Evolutionary conservation across 225 moss, liverwort and hornwort genomes (phyloP).

Genomic region (Neckera pumila): DNA sequence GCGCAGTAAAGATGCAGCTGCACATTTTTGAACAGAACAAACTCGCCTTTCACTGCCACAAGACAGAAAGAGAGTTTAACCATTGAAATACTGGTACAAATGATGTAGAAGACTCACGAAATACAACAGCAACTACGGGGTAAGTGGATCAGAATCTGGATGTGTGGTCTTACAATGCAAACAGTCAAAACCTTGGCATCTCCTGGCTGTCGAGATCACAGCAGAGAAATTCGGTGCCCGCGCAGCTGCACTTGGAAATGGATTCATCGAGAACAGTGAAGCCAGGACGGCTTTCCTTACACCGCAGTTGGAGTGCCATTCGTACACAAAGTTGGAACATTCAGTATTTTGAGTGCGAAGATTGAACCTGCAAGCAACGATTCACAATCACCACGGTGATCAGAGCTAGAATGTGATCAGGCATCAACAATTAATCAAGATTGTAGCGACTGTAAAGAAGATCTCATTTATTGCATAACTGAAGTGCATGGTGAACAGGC

Average conservation of each 20-base stretch:
- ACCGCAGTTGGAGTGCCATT: not conserved
- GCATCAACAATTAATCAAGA: not conserved
- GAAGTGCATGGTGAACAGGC: not conserved
- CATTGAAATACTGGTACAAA: not conserved
- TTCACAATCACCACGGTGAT: not conserved
- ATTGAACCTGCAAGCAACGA: slow-evolving; percentile 44
- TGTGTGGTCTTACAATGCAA: not conserved
- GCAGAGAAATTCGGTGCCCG: not conserved
- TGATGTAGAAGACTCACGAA: not conserved
- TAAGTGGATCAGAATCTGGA: not conserved
- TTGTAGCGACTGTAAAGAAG: not conserved
- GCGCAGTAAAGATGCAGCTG: not conserved
- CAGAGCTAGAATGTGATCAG: not conserved
- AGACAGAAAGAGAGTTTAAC: not conserved
- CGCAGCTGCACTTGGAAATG: not conserved
- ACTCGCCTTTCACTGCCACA: not conserved
- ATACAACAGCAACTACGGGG: not conserved
- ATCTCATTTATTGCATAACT: not conserved
- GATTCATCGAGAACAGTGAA: not conserved
- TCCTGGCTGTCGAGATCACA: not conserved
- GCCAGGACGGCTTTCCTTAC: not conserved
- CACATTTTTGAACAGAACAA: not conserved
- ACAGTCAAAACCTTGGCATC: not conserved
- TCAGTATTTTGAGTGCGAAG: slow-evolving; percentile 35
- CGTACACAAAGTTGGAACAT: not conserved